Conservation (phyloP, 176 grass and related monocot species). For the Ananas comosus region DNA sequence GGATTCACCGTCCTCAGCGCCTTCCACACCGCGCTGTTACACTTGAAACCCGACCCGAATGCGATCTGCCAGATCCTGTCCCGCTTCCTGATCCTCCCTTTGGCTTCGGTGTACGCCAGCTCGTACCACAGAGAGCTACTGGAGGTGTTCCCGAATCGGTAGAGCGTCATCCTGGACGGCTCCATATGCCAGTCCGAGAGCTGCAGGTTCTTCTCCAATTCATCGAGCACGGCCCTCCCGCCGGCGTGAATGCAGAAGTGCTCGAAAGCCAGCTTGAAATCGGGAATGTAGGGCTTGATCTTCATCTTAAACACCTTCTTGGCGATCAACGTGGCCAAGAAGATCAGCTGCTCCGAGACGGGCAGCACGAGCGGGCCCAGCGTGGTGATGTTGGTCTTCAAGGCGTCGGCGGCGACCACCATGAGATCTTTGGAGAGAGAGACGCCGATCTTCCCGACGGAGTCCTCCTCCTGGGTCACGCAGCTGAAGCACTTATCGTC, state of each 20-base stretch:
- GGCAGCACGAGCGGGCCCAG: constrained; percentile 72
- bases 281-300: constrained; percentile 90
- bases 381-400: constrained; percentile 97
- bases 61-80: constrained; percentile 86
- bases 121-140: constrained; percentile 93
- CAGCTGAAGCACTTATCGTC: constrained; percentile 74
- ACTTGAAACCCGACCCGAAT: constrained; percentile 87
- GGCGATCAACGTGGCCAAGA: constrained; percentile 42
- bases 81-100: constrained; percentile 53
- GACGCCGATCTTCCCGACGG: constrained; percentile 35
- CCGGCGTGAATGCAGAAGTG: constrained; percentile 93
- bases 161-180: constrained; percentile 76
- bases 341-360: constrained; percentile 65
- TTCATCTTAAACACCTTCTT: constrained; percentile 71
- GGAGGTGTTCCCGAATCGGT: constrained; percentile 82
- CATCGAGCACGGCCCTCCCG: constrained; percentile 72
- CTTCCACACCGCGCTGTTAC: constrained; percentile 84
- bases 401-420: constrained; percentile 78
- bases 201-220: constrained; percentile 67
- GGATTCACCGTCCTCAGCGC: constrained; percentile 54
- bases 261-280: constrained; percentile 94
- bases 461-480: constrained; percentile 83
- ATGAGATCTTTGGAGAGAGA: constrained; percentile 91
- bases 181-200: constrained; percentile 89
- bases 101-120: constrained; percentile 70